Evolutionary conservation across 306 rosid genomes (phyloP).

Genomic region (Betula pendula): DNA sequence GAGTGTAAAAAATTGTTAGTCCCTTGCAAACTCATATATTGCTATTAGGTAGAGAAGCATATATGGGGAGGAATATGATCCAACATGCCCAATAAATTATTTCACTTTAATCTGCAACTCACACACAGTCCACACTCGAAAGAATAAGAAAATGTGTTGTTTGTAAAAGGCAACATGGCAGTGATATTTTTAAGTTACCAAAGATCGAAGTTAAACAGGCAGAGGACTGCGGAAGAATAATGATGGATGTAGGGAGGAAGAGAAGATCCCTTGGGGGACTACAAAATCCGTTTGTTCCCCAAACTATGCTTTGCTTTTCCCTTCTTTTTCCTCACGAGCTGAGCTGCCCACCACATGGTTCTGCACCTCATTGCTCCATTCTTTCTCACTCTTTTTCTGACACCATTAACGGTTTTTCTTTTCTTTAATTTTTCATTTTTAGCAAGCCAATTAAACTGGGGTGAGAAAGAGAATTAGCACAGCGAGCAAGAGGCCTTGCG

Average conservation of each 20-base stretch:
- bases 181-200: constrained; percentile 32
- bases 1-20: too few relatives aligned
- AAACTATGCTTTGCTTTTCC: constrained; percentile 48
- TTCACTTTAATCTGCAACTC: not conserved
- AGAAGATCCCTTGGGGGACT: constrained; percentile 92
- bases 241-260: constrained; percentile 63
- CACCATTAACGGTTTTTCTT: constrained; percentile 49
- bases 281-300: constrained; percentile 90
- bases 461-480: too few relatives aligned
- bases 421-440: not conserved
- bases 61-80: constrained; percentile 5
- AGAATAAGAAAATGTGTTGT: not conserved
- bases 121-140: not conserved
- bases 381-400: constrained; percentile 24
- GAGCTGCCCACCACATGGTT: constrained; percentile 88
- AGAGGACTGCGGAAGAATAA: constrained; percentile 52
- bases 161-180: constrained; percentile 5
- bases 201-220: constrained; percentile 20
- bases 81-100: not conserved
- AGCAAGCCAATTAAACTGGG: constrained; percentile 21
- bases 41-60: not conserved
- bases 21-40: too few relatives aligned
- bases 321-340: constrained; percentile 33
- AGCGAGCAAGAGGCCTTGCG: constrained; percentile 16
- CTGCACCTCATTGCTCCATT: constrained; percentile 38